These are phyloP conservation scores for Microsporum ferrugineum DNA, from an alignment of 2,329 filamentous ascomycete genomes.

Conservation along the genomic window DNA sequence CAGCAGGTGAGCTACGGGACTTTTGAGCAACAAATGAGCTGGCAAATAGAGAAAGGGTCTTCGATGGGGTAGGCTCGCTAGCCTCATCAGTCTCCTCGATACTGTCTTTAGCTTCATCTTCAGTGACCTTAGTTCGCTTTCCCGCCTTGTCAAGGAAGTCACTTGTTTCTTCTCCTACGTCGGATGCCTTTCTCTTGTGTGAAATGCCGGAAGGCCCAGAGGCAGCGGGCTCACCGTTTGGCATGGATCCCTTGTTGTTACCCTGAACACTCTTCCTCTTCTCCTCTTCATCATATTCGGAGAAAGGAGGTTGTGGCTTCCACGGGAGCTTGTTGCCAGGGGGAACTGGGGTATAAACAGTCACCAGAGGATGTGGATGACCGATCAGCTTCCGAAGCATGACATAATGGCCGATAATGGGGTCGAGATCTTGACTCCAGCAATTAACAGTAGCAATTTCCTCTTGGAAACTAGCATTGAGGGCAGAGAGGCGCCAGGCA, in stretches of 20 bases:
- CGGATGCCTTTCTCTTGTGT: conserved; percentile 10
- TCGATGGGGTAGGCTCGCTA: conserved; percentile 6
- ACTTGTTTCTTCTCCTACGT: conserved; percentile 3
- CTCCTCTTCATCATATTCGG: neutral
- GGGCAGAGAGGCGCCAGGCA: conserved; percentile 21
- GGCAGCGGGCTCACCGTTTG: neutral
- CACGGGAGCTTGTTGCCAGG: conserved; percentile 6
- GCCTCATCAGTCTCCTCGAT: conserved; percentile 8
- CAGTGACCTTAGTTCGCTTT: conserved; percentile 5
- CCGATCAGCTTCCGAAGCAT: conserved; percentile 21
- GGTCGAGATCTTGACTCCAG: conserved; percentile 19
- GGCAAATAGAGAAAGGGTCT: conserved; percentile 14
- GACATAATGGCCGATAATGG: conserved; percentile 22
- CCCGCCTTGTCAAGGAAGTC: neutral
- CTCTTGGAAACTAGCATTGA: conserved; percentile 31
- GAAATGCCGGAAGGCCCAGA: neutral
- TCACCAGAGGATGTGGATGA: conserved; percentile 17
- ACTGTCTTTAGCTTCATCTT: neutral
- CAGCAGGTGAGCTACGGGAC: neutral
- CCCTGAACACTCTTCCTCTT: neutral
- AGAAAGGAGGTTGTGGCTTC: neutral
- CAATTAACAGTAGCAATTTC: conserved; percentile 23
- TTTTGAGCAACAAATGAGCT: conserved; percentile 14
- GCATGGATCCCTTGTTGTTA: neutral
- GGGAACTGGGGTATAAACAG: conserved; percentile 6